A percentile compares a stretch with the other conserved stretches of the same genome.
These are phyloP conservation scores for Gossypium schwendimanii DNA, from an alignment of 441 rosid species.

Conservation along the genomic window DNA sequence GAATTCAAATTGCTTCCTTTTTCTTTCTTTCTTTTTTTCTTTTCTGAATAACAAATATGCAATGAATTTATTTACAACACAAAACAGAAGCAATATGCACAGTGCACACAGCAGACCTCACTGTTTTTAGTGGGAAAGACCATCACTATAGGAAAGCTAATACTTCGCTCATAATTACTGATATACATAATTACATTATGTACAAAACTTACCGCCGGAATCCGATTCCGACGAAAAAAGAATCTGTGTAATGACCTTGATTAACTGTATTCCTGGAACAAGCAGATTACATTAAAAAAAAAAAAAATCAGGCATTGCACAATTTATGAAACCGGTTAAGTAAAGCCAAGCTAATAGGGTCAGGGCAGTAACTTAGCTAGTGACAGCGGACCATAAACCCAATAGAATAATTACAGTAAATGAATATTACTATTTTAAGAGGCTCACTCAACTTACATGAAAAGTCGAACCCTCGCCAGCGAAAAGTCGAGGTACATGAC, in stretches of 20 bases:
- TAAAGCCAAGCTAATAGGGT: neutral
- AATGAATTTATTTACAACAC: slow-evolving; percentile 20
- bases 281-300: neutral
- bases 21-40: neutral
- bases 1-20: neutral
- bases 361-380: neutral
- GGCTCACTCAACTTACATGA: neutral
- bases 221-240: slow-evolving; percentile 24
- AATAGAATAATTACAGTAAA: neutral
- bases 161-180: slow-evolving; percentile 13
- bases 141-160: slow-evolving; percentile 22
- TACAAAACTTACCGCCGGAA: slow-evolving; percentile 25
- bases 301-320: neutral
- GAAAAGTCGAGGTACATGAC: neutral
- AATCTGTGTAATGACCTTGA: slow-evolving; percentile 21
- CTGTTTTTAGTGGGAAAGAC: slow-evolving; percentile 14
- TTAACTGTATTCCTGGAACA: slow-evolving; percentile 39
- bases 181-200: slow-evolving; percentile 22
- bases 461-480: neutral
- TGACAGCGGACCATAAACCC: neutral
- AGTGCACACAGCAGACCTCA: slow-evolving; percentile 2
- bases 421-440: neutral
- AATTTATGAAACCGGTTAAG: neutral
- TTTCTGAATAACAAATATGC: neutral
- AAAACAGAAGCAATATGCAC: slow-evolving; percentile 10